Evolutionary conservation across 2,329 filamentous ascomycete genomes (phyloP), one percentile per base, ranked within the genome.

Genomic region (Monilinia fructigena): DNA sequence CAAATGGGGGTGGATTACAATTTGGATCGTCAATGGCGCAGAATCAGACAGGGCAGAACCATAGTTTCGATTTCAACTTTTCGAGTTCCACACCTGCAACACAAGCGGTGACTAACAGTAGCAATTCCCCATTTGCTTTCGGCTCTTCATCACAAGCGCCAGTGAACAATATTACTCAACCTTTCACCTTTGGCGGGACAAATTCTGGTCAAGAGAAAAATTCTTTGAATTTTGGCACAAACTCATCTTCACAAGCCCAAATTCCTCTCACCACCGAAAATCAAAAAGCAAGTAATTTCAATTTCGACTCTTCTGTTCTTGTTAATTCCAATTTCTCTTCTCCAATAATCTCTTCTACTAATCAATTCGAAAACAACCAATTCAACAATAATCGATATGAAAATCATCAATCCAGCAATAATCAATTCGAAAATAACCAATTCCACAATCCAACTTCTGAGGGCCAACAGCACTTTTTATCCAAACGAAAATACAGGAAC

Each of bases 241-340:
- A 60, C 26, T n/a, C 50, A 60, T n/a, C 26, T n/a, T 42, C 55
- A 35, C 38, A 52, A n/a, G n/a, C 53, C 23, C 62, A 47, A 50
- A 65, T 38, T 60, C n/a, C 47, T 23, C 40, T 65, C 45, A 26
- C 63, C 35, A 4, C 18, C 26, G 63, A 65, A 60, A 65, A 50
- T 20, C 35, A 62, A 54, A 62, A 47, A 60, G 63, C 63, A 65
- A 65, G 63, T 65, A 60, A 28, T 52, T n/a, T 40, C 45, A 35
- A 45, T 63, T 55, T 20, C 48, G 45, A 53, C 26, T 31, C 54
- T 45, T 38, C 8, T 35, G 31, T 38, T 38, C 28, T 23, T 47
- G 20, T 23, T 60, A 31, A 35, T 48, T 63, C 11, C 56, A 52
- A 53, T 59, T 18, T 26, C 55, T 45, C 14, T 53, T 26, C 35